phyloP scores from a whole-genome alignment of 192 early-diverging fungal genomes.

The Allomyces javanicus region DNA sequence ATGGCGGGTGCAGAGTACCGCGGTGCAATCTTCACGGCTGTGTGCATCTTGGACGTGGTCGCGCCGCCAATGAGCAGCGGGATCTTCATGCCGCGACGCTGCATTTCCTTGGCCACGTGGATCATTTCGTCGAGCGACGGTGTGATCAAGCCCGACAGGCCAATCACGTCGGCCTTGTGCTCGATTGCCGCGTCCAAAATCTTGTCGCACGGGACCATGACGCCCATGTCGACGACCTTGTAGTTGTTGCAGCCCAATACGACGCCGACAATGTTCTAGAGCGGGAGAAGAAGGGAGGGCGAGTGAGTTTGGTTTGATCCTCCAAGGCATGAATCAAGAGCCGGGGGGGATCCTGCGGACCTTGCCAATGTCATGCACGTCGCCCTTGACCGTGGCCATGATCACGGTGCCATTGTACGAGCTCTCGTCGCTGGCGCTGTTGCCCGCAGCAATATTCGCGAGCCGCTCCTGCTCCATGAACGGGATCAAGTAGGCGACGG shows the following conservation, averaged over 20 bases:
- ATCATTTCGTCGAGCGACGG: slow-evolving; percentile 96
- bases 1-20: slow-evolving; percentile 61
- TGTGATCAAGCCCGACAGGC: slow-evolving; percentile 84
- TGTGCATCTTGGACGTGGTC: slow-evolving; percentile 89
- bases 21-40: slow-evolving; percentile 89
- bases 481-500: slow-evolving; percentile 87
- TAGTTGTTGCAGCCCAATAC: slow-evolving; percentile 97
- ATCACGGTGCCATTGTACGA: slow-evolving; percentile 78
- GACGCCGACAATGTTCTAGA: slow-evolving; percentile 83
- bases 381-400: slow-evolving; percentile 90
- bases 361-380: slow-evolving; percentile 92
- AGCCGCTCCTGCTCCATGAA: slow-evolving; percentile 84
- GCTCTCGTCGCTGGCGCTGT: slow-evolving; percentile 27
- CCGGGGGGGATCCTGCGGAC: not conserved
- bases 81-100: slow-evolving; percentile 66
- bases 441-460: slow-evolving; percentile 28
- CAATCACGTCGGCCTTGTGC: slow-evolving; percentile 80
- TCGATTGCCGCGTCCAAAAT: slow-evolving; percentile 72
- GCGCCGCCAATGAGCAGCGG: slow-evolving; percentile 88
- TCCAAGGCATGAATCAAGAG: too few relatives aligned
- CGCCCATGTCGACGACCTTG: slow-evolving; percentile 79
- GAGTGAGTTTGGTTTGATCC: too few relatives aligned
- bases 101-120: slow-evolving; percentile 79
- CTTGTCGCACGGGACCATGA: slow-evolving; percentile 87
- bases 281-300: too few relatives aligned